Percentiles rank a stretch among this genome's conserved stretches.
phyloP scores from a whole-genome alignment of 768 basidiomycete genomes.

The Auricularia heimuer region DNA sequence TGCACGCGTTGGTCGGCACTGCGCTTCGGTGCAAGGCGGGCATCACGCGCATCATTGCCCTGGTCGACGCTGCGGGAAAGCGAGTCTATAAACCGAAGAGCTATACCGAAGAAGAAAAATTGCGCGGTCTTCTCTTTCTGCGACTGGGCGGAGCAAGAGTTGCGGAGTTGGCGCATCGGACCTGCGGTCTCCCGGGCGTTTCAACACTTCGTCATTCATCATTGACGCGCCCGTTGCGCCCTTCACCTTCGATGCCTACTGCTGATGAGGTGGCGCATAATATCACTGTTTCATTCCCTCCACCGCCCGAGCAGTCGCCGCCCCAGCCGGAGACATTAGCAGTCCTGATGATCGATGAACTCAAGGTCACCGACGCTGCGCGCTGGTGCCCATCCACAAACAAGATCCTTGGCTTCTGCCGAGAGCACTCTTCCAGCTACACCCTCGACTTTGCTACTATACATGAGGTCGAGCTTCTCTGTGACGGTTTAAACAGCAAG shows the following conservation, averaged over 20 bases:
- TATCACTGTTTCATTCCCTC: not conserved
- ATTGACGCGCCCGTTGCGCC: not conserved
- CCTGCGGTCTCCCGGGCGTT: not conserved
- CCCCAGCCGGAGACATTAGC: not conserved
- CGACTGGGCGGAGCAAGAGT: conserved; percentile 16
- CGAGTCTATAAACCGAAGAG: conserved; percentile 12
- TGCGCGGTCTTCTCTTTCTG: conserved; percentile 13
- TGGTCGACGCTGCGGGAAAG: conserved; percentile 10
- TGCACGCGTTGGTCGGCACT: conserved; percentile 12
- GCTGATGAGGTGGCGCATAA: not conserved
- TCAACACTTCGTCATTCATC: not conserved
- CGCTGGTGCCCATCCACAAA: conserved; percentile 16
- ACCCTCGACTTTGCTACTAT: conserved; percentile 12
- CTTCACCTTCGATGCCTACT: not conserved
- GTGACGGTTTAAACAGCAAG: conserved; percentile 6
- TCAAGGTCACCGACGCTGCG: conserved; percentile 12
- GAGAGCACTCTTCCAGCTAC: conserved; percentile 12
- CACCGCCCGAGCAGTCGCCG: not conserved
- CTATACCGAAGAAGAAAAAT: conserved; percentile 15
- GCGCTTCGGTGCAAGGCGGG: conserved; percentile 11
- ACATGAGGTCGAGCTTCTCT: conserved; percentile 4
- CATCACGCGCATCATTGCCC: conserved; percentile 12
- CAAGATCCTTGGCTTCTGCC: conserved; percentile 15
- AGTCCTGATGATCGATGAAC: conserved; percentile 17
- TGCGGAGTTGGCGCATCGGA: conserved; percentile 13